Percentiles rank a stretch among this genome's conserved stretches.
Conservation (phyloP, 2,329 filamentous ascomycete genomes). For the Xylaria arbuscula region DNA sequence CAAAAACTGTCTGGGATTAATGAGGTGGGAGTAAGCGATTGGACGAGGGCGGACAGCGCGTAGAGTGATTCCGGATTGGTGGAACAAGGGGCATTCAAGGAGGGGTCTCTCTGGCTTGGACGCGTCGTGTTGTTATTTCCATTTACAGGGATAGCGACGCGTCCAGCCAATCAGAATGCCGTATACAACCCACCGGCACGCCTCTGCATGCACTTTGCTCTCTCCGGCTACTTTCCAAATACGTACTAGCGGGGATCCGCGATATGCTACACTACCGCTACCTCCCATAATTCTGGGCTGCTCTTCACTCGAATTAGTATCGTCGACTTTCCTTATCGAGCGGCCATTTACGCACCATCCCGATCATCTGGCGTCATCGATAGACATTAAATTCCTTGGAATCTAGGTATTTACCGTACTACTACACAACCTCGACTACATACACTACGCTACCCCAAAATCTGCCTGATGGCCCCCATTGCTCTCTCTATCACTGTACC, state of each 20-base stretch:
- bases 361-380: not conserved
- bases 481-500: not conserved
- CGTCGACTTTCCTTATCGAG: constrained; percentile 9
- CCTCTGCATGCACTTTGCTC: constrained; percentile 37
- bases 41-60: constrained; percentile 34
- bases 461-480: not conserved
- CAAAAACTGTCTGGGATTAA: constrained; percentile 34
- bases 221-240: constrained; percentile 19
- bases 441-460: not conserved
- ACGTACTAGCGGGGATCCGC: constrained; percentile 3
- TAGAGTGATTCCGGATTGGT: constrained; percentile 39
- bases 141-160: constrained; percentile 26
- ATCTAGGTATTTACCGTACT: too few species aligned
- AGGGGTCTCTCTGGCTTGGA: constrained; percentile 22
- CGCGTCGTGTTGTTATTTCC: constrained; percentile 37
- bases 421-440: not conserved
- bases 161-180: constrained; percentile 34
- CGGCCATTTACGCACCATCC: constrained; percentile 5
- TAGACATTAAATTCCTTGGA: not conserved
- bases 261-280: constrained; percentile 9
- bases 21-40: constrained; percentile 35
- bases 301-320: constrained; percentile 5
- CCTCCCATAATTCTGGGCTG: not conserved
- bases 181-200: constrained; percentile 8
- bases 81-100: constrained; percentile 16